phyloP scores from a whole-genome alignment of 75 land plant genomes.

The Cunninghamia lanceolata region DNA sequence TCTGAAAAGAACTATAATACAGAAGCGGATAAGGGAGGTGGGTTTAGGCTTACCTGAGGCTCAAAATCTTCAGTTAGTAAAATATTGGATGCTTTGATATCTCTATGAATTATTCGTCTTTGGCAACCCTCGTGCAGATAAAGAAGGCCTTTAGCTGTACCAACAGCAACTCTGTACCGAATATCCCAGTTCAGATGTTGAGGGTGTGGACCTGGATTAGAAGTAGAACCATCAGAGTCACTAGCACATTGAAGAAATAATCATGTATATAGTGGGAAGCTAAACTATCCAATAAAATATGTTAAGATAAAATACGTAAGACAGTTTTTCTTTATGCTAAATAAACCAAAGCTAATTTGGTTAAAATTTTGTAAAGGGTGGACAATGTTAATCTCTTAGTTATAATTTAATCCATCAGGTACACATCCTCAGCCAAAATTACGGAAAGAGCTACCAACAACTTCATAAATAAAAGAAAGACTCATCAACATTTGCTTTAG shows the following conservation, averaged over 20 bases:
- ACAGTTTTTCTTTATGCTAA: background rate
- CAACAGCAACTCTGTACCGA: conserved; percentile 53
- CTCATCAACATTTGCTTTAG: background rate
- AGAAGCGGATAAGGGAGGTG: background rate
- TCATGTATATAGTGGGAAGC: background rate
- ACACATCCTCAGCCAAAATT: background rate
- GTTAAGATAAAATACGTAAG: background rate
- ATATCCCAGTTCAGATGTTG: conserved; percentile 54
- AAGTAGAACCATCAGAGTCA: background rate
- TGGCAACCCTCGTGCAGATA: conserved; percentile 66
- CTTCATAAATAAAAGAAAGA: background rate
- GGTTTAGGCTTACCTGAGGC: conserved; percentile 55
- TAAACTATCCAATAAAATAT: background rate
- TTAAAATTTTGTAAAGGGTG: background rate
- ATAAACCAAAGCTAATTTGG: background rate
- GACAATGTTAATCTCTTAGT: background rate
- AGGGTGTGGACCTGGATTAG: conserved; percentile 7
- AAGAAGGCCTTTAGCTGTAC: conserved; percentile 66
- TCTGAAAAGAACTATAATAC: background rate
- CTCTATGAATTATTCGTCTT: conserved; percentile 76
- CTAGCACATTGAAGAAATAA: conserved; percentile 2
- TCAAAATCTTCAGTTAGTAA: conserved; percentile 61
- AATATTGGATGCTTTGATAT: conserved; percentile 77
- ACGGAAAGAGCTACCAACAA: background rate
- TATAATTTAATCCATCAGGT: background rate